These are phyloP conservation scores for Crithidia acanthocephali DNA, from an alignment of 208 protist species.

Conservation along the genomic window DNA sequence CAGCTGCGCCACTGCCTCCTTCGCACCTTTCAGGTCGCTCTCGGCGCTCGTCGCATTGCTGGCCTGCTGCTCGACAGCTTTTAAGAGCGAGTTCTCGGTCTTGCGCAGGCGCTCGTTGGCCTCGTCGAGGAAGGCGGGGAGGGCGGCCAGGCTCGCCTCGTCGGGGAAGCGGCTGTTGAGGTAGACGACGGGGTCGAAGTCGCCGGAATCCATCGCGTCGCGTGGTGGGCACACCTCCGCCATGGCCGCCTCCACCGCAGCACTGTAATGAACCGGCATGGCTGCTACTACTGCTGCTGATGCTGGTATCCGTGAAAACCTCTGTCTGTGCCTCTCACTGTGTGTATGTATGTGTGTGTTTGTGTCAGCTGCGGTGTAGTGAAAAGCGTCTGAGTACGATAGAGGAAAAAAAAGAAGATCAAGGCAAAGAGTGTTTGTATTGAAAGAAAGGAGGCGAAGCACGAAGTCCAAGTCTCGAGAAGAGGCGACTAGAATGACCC, in stretches of 20 bases:
- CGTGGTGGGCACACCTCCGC: slow-evolving; percentile 77
- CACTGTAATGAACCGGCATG: slow-evolving; percentile 68
- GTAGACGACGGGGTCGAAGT: slow-evolving; percentile 95
- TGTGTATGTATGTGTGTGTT: slow-evolving; percentile 7
- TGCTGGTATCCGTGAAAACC: no score
- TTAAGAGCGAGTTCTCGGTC: slow-evolving; percentile 91
- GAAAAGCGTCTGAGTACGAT: no score
- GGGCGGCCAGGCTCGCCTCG: slow-evolving; percentile 81
- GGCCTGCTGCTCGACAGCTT: slow-evolving; percentile 91
- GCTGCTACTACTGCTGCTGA: not conserved
- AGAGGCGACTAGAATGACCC: no score
- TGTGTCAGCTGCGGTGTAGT: no score
- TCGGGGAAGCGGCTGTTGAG: slow-evolving; percentile 94
- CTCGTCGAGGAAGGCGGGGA: slow-evolving; percentile 86
- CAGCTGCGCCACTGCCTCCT: slow-evolving; percentile 86
- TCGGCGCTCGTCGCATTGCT: slow-evolving; percentile 66
- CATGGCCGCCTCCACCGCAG: slow-evolving; percentile 78
- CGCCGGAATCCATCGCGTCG: slow-evolving; percentile 76
- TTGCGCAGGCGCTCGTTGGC: slow-evolving; percentile 82
- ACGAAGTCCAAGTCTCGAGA: no score
- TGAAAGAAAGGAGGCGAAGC: no score
- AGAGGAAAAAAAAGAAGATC: no score
- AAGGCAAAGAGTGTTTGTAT: no score
- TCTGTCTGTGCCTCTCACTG: no score
- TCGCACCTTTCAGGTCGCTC: slow-evolving; percentile 86